Base-by-base conservation (phyloP, 352 stramenopile genomes). In the Phytophthora rubi region DNA sequence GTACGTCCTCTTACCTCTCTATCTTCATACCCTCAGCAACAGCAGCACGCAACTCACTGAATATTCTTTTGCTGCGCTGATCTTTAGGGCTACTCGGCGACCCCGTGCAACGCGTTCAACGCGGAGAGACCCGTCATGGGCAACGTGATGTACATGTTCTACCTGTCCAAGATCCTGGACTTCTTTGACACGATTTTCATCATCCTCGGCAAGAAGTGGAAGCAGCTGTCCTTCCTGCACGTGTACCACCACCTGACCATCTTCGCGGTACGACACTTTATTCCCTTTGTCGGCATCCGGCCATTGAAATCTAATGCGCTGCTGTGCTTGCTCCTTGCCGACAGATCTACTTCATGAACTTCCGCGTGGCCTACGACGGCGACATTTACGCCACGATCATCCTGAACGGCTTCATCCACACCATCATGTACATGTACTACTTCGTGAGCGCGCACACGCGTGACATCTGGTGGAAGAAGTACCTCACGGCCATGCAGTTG, bases 391-490 rank as follows among this genome's bases (percentile, higher is more conserved):
- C 98, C 30, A 99, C 96, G 35, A 97, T 99, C 70, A 85, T 98
- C 33, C 77, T 99, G 37, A 99, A 99, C 76, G 93, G 93, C 53
- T 98, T 98, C 77, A 98, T 99, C 73, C 97, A 99, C 83, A 98
- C 95, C 26, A 96, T 99, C 71, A 99, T 99, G 97, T 99, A 99
- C 89, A 98, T 94, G 44, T 99, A 99, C 82, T 99, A 99, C 91
- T 99, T 99, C 68, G 96, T 99, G 44, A 98, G 91, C 79, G 96
- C 98, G 66, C 95, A 99, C 83, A 99, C 96, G 54, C 97, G 96
- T 68, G 89, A 97, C 65, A 98, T 99, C 77, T 99, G 96, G 96
- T 99, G 97, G 97, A 99, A 99, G 75, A 98, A 95, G 53, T 98
- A 94, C 79, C 80, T 99, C 26, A 99, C 97, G 51, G 82, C 89